These are phyloP conservation scores for Tricholoma hemisulphureum DNA, from an alignment of 768 basidiomycete genomes.

Conservation along the genomic window DNA sequence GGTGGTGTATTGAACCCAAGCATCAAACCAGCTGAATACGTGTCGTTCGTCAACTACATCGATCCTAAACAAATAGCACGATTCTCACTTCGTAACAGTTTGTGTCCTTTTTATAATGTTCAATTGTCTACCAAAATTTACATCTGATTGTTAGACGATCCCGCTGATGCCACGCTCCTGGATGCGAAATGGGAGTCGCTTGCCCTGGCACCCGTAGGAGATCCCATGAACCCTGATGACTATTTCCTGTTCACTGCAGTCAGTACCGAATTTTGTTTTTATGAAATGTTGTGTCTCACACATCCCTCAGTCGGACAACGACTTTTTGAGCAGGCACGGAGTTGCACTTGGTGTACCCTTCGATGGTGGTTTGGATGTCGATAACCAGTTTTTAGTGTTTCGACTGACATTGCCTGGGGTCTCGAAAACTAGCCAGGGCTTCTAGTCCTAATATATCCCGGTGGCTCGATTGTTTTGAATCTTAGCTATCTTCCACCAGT, in stretches of 20 bases:
- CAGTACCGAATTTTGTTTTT: conserved; percentile 20
- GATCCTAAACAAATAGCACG: conserved; percentile 53
- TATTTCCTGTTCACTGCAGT: conserved; percentile 67
- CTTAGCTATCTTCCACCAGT: too few relatives aligned
- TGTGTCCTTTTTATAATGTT: conserved; percentile 8
- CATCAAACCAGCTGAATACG: conserved; percentile 54
- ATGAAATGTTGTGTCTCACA: not conserved
- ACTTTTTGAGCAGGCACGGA: conserved; percentile 58
- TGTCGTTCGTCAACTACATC: conserved; percentile 54
- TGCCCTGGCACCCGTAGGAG: conserved; percentile 53
- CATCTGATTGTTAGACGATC: conserved; percentile 48
- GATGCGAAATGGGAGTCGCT: conserved; percentile 69
- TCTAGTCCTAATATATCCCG: not conserved
- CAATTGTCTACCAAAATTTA: too few relatives aligned
- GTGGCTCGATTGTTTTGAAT: too few relatives aligned
- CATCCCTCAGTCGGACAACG: conserved; percentile 52
- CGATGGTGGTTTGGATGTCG: conserved; percentile 53
- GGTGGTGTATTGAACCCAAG: conserved; percentile 44
- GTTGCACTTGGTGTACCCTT: conserved; percentile 49
- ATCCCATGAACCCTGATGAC: conserved; percentile 54
- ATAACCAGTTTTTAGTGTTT: conserved; percentile 64
- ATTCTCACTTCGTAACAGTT: conserved; percentile 66
- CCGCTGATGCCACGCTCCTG: conserved; percentile 52
- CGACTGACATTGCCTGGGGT: conserved; percentile 53
- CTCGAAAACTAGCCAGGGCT: conserved; percentile 2